Base-by-base conservation (phyloP, 2,329 filamentous ascomycete genomes). In the Cytospora piceicola region DNA sequence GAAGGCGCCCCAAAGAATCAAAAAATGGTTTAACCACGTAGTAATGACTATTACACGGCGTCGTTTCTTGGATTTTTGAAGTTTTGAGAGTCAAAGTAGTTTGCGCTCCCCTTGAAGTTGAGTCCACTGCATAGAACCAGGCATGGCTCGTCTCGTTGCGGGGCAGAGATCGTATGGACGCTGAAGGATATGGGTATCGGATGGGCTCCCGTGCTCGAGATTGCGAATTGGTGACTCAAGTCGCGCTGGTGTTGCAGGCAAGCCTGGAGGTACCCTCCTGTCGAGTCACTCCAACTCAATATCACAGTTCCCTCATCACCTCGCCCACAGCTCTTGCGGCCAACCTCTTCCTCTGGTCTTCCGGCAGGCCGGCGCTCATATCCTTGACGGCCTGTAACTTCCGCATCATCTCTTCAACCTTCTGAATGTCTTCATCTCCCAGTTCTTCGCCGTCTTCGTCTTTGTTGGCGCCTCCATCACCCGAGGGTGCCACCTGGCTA, bases 371-470 rank as follows among this genome's bases (percentile, higher is more conserved):
- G 15, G 84, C 82, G 34, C 82, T 86, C 69, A 86, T 81, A 62
- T 90, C 87, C 72, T 81, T 77, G 11, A 85, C 85, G 1, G 86
- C 86, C 75, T 87, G 85, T 67, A 91, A 77, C 74, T 85, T 88
- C 58, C 81, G 77, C 85, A 90, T 89, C 83, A 90, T 85, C 60
- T 78, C 77, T 71, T 89, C 86, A 34, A 90, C 73, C 73, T 86
- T 85, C 71, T 83, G 81, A 20, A 90, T 80, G 39, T 87, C 83
- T 5, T 83, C 79, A 0, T 82, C 80, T 20, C 75, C 77, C 2
- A 81, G 62, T 4, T 80, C 76, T 14, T 57, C 55, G 15, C n/a
- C 57, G 24, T 77, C 77, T 9, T 77, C 52, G 22, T 78, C 78
- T 8, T 77, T 78, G 22, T 75, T 71, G 46, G 67, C 64, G 24